Base-by-base conservation (phyloP, 2,329 filamentous ascomycete genomes). In the Arachnomyces sp. region DNA sequence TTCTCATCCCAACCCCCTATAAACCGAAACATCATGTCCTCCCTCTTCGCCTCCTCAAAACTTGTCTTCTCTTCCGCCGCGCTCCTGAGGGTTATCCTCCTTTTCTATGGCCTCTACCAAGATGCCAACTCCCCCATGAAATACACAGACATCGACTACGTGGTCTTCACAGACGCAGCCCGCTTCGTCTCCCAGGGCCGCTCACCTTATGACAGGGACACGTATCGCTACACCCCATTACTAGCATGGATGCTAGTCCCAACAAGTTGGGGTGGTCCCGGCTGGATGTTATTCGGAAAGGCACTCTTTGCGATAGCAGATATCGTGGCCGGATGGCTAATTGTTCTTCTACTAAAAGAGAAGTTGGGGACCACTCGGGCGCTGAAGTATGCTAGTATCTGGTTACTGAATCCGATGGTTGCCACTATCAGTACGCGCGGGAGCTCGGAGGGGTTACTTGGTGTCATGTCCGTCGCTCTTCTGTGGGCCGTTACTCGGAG, bases 101-200 rank as follows among this genome's bases (percentile, higher is more conserved):
- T 96, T 36, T 60, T 93, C 54, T 96, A 96, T 62, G 90, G 92
- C 43, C 77, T 87, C 45, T 89, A 86, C 72, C 92, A 98, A 68
- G 92, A 98, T 66, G 82, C 86, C 44, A 75, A 89, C 66, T 93
- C 88, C 6, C 82, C 90, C 11, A 69, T 98, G 57, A 96, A 96
- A 67, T 98, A 96, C 71, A 98, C 92, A 38, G 92, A 98, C 66
- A 95, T 98, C 54, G 92, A 98, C 72, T 98, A 98, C 66, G 80
- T 88, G 49, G 92, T 98, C 61, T 98, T 98, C 71, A 96, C 92
- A 36, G 90, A 96, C 62, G 92, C 92, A 17, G 79, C 92, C 2
- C 84, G 85, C 49, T 90, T 84, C 63, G 68, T 86, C 32, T 67
- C 80, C 3, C 69, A 65, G n/a, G 77, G 77, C 3, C 66, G 68